phyloP scores from a whole-genome alignment of 164 flowering plant genomes.

The Tetrastigma voinierianum region DNA sequence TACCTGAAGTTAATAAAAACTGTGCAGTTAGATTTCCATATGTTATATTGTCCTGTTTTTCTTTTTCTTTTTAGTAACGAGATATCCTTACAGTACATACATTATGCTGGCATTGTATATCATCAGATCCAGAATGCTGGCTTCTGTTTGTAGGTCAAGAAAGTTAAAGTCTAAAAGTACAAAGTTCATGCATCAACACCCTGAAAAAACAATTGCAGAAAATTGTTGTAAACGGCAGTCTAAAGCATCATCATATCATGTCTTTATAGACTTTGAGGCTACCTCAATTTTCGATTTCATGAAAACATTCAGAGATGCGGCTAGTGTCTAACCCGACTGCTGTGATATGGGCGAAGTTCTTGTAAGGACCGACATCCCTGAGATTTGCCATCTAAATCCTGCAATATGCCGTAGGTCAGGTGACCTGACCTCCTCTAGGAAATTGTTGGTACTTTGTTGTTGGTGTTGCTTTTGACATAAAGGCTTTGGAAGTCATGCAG shows the following conservation, averaged over 20 bases:
- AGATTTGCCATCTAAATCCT: slow-evolving; percentile 36
- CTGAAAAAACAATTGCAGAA: slow-evolving; percentile 27
- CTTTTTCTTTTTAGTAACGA: no score
- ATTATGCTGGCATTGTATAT: slow-evolving; percentile 83
- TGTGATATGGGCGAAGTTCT: slow-evolving; percentile 59
- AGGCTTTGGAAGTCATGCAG: slow-evolving; percentile 61
- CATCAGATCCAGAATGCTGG: slow-evolving; percentile 93
- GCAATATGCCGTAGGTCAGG: slow-evolving; percentile 55
- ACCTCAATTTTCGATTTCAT: slow-evolving; percentile 59
- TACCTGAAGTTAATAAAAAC: slow-evolving; percentile 47
- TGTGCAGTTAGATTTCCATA: neutral
- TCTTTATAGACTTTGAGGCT: neutral
- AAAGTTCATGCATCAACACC: slow-evolving; percentile 57
- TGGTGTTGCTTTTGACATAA: slow-evolving; percentile 46
- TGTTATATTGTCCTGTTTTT: neutral
- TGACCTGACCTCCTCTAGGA: slow-evolving; percentile 23
- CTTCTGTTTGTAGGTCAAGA: slow-evolving; percentile 82
- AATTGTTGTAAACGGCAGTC: neutral
- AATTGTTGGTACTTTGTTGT: slow-evolving; percentile 41
- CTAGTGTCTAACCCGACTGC: slow-evolving; percentile 47
- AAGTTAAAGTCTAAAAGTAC: slow-evolving; percentile 58
- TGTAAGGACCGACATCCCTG: slow-evolving; percentile 64
- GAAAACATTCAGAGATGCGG: slow-evolving; percentile 37
- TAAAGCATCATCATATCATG: no score
- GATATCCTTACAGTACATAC: slow-evolving; percentile 71